Evolutionary conservation across 768 basidiomycete species (phyloP).

Genomic region (Neoboletus magnificus): DNA sequence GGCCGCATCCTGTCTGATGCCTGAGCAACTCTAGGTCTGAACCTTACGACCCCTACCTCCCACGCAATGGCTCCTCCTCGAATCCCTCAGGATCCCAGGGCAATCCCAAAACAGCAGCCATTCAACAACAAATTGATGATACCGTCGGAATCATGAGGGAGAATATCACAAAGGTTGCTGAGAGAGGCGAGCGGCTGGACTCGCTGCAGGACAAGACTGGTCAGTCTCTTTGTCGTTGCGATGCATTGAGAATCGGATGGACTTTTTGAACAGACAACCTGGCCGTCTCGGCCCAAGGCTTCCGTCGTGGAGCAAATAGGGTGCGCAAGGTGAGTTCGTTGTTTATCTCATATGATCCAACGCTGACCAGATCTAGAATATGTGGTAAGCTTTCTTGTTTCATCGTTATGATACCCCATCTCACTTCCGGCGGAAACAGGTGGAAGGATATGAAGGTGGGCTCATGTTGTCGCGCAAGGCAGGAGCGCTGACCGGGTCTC

Average conservation of each 20-base stretch:
- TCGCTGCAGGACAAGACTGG: constrained; percentile 98
- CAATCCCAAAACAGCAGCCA: constrained; percentile 87
- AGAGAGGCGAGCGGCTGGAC: constrained; percentile 92
- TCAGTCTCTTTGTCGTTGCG: constrained; percentile 38
- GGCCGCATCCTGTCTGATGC: background rate
- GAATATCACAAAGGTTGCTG: constrained; percentile 94
- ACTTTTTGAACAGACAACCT: constrained; percentile 70
- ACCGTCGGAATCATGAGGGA: constrained; percentile 98
- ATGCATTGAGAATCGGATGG: background rate
- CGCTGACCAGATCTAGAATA: constrained; percentile 53
- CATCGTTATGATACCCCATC: background rate
- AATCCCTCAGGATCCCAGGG: constrained; percentile 45
- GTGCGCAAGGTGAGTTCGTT: constrained; percentile 78
- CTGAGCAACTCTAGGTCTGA: constrained; percentile 66
- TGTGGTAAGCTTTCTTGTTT: constrained; percentile 65
- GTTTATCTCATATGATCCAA: background rate
- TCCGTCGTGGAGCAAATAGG: constrained; percentile 94
- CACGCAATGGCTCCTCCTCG: constrained; percentile 71
- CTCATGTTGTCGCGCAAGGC: constrained; percentile 3
- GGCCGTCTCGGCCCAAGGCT: constrained; percentile 98
- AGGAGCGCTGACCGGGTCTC: constrained; percentile 10
- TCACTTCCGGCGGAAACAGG: constrained; percentile 40
- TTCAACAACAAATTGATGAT: constrained; percentile 96
- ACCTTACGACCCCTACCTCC: constrained; percentile 98
- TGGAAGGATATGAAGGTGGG: constrained; percentile 97